Evolutionary conservation across 116 monocot species (phyloP).

Genomic region (Phalaenopsis hybrid): DNA sequence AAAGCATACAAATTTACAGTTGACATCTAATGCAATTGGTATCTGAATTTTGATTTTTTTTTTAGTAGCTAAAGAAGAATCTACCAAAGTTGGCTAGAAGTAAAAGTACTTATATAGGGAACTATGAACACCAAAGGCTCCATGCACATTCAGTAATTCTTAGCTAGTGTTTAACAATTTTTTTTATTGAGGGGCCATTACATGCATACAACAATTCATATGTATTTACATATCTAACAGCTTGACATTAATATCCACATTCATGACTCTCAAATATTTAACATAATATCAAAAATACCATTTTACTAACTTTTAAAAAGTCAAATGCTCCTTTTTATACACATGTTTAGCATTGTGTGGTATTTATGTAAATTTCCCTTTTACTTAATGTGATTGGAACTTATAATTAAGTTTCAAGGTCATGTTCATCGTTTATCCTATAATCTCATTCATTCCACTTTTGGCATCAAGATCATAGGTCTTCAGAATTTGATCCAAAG

Average conservation of each 20-base stretch:
- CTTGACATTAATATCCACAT: no score
- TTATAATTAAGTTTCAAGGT: background rate
- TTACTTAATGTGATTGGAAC: background rate
- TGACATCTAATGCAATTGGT: background rate
- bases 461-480: conserved; percentile 40
- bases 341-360: no score
- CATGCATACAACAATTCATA: no score
- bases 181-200: background rate
- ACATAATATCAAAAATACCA: no score
- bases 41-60: background rate
- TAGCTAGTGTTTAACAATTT: background rate
- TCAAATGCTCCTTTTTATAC: no score
- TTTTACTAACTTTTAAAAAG: no score
- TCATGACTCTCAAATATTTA: no score
- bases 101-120: background rate
- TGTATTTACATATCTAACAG: no score
- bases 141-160: background rate
- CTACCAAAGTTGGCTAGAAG: background rate
- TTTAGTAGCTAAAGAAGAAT: background rate
- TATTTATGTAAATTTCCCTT: no score
- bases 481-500: conserved; percentile 67
- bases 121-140: background rate
- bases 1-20: background rate
- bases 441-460: background rate
- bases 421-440: background rate